Conservation (phyloP, 805 yeast genomes). For the Monosporozyma unispora region DNA sequence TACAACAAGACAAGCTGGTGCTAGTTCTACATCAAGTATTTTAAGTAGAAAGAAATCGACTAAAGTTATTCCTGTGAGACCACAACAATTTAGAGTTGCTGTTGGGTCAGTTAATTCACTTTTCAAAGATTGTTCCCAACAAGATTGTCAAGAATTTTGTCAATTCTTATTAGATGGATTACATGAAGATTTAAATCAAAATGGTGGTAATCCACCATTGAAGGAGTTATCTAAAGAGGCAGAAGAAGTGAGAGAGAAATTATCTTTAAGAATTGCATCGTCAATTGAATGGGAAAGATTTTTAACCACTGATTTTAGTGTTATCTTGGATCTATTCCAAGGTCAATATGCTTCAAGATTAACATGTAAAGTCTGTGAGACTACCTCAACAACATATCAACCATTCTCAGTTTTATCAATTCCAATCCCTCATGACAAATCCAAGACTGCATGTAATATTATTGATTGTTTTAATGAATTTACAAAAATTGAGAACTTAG, state of each 20-base stretch:
- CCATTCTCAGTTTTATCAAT: conserved; percentile 72
- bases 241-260: conserved; percentile 59
- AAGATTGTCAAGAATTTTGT: conserved; percentile 88
- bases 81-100: conserved; percentile 57
- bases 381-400: conserved; percentile 80
- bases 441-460: conserved; percentile 29
- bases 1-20: background rate
- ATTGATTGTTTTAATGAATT: conserved; percentile 71
- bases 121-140: conserved; percentile 79
- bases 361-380: conserved; percentile 60
- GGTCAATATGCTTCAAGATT: conserved; percentile 81
- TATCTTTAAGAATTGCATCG: conserved; percentile 74
- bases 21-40: conserved; percentile 10
- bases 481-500: conserved; percentile 65
- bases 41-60: background rate
- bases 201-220: conserved; percentile 45
- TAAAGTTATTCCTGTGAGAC: conserved; percentile 35
- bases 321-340: conserved; percentile 74
- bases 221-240: conserved; percentile 62
- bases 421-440: conserved; percentile 54
- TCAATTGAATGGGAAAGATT: conserved; percentile 92
- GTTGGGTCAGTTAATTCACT: conserved; percentile 64
- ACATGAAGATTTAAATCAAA: conserved; percentile 80
- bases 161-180: conserved; percentile 82
- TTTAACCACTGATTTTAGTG: conserved; percentile 68